Evolutionary conservation across 2,329 filamentous ascomycete species (phyloP), one percentile per base, ranked within the genome.

Genomic region (Stemphylium lycopersici): DNA sequence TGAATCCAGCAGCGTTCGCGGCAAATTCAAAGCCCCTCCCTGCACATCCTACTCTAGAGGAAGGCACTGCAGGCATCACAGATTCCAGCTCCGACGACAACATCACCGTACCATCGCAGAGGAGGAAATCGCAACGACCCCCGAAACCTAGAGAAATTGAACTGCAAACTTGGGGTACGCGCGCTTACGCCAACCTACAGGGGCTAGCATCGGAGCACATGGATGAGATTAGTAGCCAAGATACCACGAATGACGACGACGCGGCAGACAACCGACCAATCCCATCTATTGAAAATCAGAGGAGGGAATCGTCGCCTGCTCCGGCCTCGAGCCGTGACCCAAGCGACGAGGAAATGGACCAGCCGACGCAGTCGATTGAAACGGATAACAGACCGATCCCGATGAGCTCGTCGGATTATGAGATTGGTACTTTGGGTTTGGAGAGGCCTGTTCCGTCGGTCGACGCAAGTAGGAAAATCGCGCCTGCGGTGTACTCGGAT

Each of bases 111-210:
- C 50, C 49, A 12, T 34, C 22, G 2, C 37, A 22, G 37, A 42
- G 29, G 29, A 43, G 49, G 10, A 10, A 18, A n/a, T 47, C 41
- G 12, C 34, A 43, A 11, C 52, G 13, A 3, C 20, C 8, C 12
- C 34, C 6, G 8, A 22, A 45, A 16, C 20, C n/a, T 1, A 32
- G n/a, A 15, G 45, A 43, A 15, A 24, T 56, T 12, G 68, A 70
- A 22, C 45, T 72, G 7, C 59, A 56, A 3, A 45, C 65, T 7
- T 61, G 48, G 13, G 58, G 61, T 12, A 54, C 67, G 8, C 61
- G 52, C 11, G 58, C 59, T 13, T 71, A 72, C 48, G 69, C 69
- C 26, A 62, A 63, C 24, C 38, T 63, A 20, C 66, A 64, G 47
- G 57, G 52, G 16, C 53, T 26, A 31, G 34, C 44, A 11, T 57